Evolutionary conservation across 2,329 filamentous ascomycete genomes (phyloP), one percentile per base, ranked within the genome.

Genomic region (Colletotrichum noveboracense): DNA sequence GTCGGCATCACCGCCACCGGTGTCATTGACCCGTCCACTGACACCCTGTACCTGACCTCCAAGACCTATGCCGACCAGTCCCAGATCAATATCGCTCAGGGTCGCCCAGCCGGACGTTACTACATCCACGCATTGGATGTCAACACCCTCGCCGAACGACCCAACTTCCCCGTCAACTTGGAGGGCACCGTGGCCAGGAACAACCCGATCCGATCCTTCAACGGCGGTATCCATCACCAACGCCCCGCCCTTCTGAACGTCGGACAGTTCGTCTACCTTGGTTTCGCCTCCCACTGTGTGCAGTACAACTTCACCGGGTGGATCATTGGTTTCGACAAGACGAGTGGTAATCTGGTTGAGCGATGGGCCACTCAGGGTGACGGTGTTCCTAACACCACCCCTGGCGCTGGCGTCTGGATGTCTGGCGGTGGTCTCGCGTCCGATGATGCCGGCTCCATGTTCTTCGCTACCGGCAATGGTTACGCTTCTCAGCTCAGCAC

Each of bases 281-380:
- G 85, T 0, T 91, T 91, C 75, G 89, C 88, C 1, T 89, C 88
- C 12, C 87, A 91, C 76, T 91, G 89, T 66, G 89, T 90, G 28
- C 84, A 88, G 71, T 91, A 88, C 80, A 90, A 91, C 78, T 90
- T 90, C 76, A 90, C 89, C 2, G 88, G 89, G 28, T 87, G 87
- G 83, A 82, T 91, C 55, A 83, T 91, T 55, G 88, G 88, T 5
- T 85, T 87, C 79, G 84, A 89, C 80, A 86, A 87, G 74, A 84
- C 83, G 1, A 83, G 81, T 0, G 84, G 84, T 16, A 78, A 82
- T 24, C 77, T 84, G 32, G 84, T 86, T 21, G 85, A 86, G 78
- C 79, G 79, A 7, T 89, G 83, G 78, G 83, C 87, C 2, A 87
- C 85, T 9, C 83, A 88, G 61, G 83, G 85, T 2, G 80, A 84